These are phyloP conservation scores for Trichophyton simii DNA, from an alignment of 2,329 filamentous ascomycete species.

Conservation along the genomic window DNA sequence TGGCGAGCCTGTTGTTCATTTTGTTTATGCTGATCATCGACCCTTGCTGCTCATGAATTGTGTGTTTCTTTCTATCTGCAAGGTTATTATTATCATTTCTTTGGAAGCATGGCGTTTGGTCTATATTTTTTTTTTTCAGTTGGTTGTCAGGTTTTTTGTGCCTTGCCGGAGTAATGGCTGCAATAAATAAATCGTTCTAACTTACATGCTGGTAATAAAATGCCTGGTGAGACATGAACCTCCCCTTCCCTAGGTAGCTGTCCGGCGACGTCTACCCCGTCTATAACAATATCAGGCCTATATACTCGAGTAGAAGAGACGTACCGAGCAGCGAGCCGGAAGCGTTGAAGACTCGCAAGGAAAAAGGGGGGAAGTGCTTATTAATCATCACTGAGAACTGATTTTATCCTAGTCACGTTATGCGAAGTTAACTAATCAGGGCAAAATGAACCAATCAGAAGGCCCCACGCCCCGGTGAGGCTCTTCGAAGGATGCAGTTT, in stretches of 20 bases:
- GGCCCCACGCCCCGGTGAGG: no score
- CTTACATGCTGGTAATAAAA: neutral
- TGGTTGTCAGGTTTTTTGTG: neutral
- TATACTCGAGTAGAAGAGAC: no score
- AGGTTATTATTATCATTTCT: neutral
- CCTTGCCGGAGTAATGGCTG: neutral
- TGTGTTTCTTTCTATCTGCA: neutral
- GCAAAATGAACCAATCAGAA: no score
- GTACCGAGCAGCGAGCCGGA: neutral
- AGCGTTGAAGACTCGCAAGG: neutral
- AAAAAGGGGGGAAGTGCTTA: neutral
- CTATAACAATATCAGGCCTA: no score
- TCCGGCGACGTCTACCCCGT: no score
- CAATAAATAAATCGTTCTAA: neutral
- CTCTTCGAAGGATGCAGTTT: no score
- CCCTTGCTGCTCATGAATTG: neutral
- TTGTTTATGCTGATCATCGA: neutral
- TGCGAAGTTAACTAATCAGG: no score
- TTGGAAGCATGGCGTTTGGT: slow-evolving; percentile 2
- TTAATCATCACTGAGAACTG: no score
- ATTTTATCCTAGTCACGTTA: no score
- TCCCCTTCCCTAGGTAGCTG: no score
- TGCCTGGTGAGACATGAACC: neutral
- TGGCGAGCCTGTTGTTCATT: neutral
- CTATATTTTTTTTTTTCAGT: neutral